Evolutionary conservation across 2,329 filamentous ascomycete genomes (phyloP), one percentile per base, ranked within the genome.

Genomic region (Neonectria faginata): DNA sequence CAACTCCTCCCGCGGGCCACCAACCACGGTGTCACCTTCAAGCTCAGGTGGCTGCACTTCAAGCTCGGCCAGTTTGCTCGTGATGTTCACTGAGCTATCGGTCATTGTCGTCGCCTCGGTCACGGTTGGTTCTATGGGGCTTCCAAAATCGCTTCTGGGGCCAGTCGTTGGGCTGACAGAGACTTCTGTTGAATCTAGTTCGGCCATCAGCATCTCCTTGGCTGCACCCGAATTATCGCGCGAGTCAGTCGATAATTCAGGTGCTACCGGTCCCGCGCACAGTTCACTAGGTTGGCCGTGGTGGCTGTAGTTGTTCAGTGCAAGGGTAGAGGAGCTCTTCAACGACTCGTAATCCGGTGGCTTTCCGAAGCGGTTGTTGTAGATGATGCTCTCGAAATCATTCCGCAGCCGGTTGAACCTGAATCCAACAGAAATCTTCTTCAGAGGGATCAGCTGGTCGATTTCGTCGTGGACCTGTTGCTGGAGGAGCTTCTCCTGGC

Each of bases 391-490:
- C 20, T 74, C 70, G 0, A 73, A 51, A 0, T 50, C 51, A 0
- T 45, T 57, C 31, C 71, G 66, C 0, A 73, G 47, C 5, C 71
- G 73, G 41, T 73, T 73, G 25, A 73, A 73, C 16, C 65, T 74
- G 55, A 73, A 73, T 0, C 67, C 71, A 1, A 73, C 51, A 0
- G 65, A 57, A 1, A 73, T 2, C 2, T 70, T 73, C 33, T 71
- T 73, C 4, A 73, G 56, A 6, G 71, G 71, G 8, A 73, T 63
- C 2, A 73, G 51, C 3, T 65, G 59, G 45, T 73, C 72, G 3
- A 73, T 65, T 27, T 73, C 71, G n/a, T 74, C 71, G 1, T 74
- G 71, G 0, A 73, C 71, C 3, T 73, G 65, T 2, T 74, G 68
- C 12, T 73, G 71, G 0, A 69, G 25, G 0, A 60, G 67, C 22